Conservation (phyloP, 2,329 filamentous ascomycete genomes). For the Arthrocladium fulminans region DNA sequence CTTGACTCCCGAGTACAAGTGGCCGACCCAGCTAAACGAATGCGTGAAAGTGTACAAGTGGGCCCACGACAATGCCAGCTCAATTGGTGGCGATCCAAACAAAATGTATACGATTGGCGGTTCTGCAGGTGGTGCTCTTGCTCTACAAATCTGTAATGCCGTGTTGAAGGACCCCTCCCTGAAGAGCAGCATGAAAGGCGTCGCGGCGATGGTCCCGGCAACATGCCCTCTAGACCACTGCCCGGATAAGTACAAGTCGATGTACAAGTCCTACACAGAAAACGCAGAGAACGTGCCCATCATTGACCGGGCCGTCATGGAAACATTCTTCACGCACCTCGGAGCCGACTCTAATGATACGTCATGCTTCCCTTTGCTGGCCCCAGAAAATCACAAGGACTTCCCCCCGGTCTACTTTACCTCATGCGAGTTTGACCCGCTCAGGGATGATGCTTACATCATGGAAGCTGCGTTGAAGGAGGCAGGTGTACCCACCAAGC, state of each 20-base stretch:
- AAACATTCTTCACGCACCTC: slow-evolving; percentile 16
- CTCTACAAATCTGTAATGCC: slow-evolving; percentile 30
- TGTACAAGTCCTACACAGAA: slow-evolving; percentile 30
- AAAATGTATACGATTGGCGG: slow-evolving; percentile 31
- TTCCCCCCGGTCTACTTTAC: slow-evolving; percentile 21
- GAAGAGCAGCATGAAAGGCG: slow-evolving; percentile 29
- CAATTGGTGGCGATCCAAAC: slow-evolving; percentile 16
- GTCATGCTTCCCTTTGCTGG: slow-evolving; percentile 17
- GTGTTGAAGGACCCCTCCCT: slow-evolving; percentile 30
- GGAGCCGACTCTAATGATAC: slow-evolving; percentile 16
- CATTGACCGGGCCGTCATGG: slow-evolving; percentile 21
- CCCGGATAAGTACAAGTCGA: slow-evolving; percentile 28
- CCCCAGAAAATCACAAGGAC: slow-evolving; percentile 20
- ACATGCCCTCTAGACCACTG: slow-evolving; percentile 31
- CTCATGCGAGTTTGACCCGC: slow-evolving; percentile 19
- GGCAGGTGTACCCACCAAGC: slow-evolving; percentile 20
- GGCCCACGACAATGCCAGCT: slow-evolving; percentile 19
- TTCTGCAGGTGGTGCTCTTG: slow-evolving; percentile 33
- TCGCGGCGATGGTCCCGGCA: slow-evolving; percentile 31
- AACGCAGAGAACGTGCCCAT: slow-evolving; percentile 32
- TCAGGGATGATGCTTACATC: slow-evolving; percentile 21
- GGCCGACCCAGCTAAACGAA: slow-evolving; percentile 19
- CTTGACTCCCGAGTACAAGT: slow-evolving; percentile 19
- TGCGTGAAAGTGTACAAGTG: slow-evolving; percentile 19
- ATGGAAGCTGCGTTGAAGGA: slow-evolving; percentile 20